Conservation (phyloP, 2,329 filamentous ascomycete species). For the Talaromyces pinophilus region DNA sequence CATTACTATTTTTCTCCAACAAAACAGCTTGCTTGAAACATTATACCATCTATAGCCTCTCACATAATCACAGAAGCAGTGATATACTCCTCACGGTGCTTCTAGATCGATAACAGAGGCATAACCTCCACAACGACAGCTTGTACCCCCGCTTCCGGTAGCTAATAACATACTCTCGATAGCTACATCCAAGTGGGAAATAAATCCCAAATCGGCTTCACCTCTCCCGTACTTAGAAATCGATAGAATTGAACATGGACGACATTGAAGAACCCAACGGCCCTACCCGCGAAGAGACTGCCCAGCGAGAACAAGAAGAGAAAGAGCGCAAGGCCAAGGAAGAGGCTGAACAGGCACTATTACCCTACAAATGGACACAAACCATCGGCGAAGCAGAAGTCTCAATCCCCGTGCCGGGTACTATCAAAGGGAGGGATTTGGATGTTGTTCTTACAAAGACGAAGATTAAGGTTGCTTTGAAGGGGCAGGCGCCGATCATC, state of each 20-base stretch:
- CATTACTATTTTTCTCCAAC: background rate
- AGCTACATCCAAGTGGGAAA: background rate
- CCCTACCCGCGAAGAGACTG: constrained; percentile 34
- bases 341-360: constrained; percentile 79
- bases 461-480: constrained; percentile 76
- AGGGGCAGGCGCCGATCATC: constrained; percentile 83
- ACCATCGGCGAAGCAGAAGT: constrained; percentile 87
- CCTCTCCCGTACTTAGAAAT: background rate
- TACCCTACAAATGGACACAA: constrained; percentile 98
- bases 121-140: background rate
- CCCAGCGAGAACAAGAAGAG: constrained; percentile 58
- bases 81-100: background rate
- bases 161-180: background rate
- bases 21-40: background rate
- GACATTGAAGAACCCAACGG: constrained; percentile 33
- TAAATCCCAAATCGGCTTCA: background rate
- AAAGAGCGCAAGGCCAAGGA: constrained; percentile 68
- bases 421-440: constrained; percentile 81
- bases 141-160: background rate
- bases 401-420: constrained; percentile 73
- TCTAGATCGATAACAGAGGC: background rate
- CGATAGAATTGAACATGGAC: constrained; percentile 22
- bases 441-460: constrained; percentile 79
- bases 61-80: background rate
- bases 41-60: background rate